Conservation (phyloP, 768 basidiomycete genomes). For the Tulasnella sp. region DNA sequence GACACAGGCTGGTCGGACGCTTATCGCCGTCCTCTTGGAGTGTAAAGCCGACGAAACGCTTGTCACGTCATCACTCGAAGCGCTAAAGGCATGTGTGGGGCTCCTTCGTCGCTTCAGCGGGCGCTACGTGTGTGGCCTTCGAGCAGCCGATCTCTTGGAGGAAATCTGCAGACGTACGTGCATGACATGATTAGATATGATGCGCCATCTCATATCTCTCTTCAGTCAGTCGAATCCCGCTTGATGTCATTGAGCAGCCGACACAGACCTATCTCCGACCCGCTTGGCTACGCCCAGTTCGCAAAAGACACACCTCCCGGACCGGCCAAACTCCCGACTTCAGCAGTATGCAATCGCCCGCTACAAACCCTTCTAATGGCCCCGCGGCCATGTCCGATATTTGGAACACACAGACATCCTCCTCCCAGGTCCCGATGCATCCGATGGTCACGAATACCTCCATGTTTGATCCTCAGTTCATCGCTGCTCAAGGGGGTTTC, state of each 20-base stretch:
- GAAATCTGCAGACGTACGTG: constrained; percentile 78
- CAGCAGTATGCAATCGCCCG: constrained; percentile 2
- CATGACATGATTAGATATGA: constrained; percentile 23
- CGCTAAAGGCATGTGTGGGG: constrained; percentile 77
- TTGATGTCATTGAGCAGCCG: constrained; percentile 52
- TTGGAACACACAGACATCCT: neutral
- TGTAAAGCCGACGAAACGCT: constrained; percentile 72
- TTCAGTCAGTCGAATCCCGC: constrained; percentile 73
- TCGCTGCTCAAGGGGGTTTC: neutral
- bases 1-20: constrained; percentile 84
- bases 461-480: neutral
- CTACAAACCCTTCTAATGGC: neutral
- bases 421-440: neutral
- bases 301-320: constrained; percentile 49
- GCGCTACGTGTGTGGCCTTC: constrained; percentile 81
- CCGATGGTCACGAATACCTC: neutral
- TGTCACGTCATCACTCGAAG: constrained; percentile 74
- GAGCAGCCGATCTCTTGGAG: constrained; percentile 88
- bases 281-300: constrained; percentile 84
- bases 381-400: too few relatives aligned
- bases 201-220: neutral
- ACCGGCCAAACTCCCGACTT: constrained; percentile 2
- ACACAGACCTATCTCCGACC: constrained; percentile 49
- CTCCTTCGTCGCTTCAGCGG: constrained; percentile 83
- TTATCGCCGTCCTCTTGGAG: constrained; percentile 78